Base-by-base conservation (phyloP, 495 filamentous ascomycete genomes). In the Xylaria cubensis region DNA sequence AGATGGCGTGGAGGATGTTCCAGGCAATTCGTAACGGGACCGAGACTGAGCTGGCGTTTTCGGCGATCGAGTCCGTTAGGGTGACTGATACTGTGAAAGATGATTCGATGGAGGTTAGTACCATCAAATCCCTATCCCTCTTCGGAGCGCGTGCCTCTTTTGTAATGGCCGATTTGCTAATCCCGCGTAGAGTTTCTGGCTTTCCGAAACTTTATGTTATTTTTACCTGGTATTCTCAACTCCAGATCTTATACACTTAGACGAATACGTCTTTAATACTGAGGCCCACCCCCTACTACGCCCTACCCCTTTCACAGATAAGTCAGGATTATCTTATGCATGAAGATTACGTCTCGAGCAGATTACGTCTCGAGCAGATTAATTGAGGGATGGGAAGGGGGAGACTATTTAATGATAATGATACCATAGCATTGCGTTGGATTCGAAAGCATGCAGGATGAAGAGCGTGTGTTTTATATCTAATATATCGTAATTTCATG, bases 141-240 rank as follows among this genome's bases (percentile, higher is more conserved):
- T n/a, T n/a, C n/a, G n/a, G n/a, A n/a, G n/a, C n/a, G n/a, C n/a
- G n/a, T n/a, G n/a, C n/a, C n/a, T 32, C 10, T 17, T 44, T 13
- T 64, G 17, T 63, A 5, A 70, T 26, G 26, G 17, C n/a, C 4
- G 44, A 53, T 29, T 41, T 29, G 19, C 42, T 69, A 44, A 44
- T 48, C 50, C 29, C 34, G 13, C 12, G 36, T 36, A 81, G 80
- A 86, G 82, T 75, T 89, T 88, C 77, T 89, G 86, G 81, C 66
- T 85, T 72, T 88, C 90, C 12, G 92, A 94, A 78, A 94, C 92
- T 12, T 80, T 94, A 71, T 95, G 96, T 74, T 97, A 97, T 79
- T 93, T 95, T 72, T 97, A 94, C 74, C 77, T 97, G 61, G 88
- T 94, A 65, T 97, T 94, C 75, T 90, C 88, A 42, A 89, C 93